Base-by-base conservation (phyloP, 2,329 filamentous ascomycete genomes). In the Leptoxyphium fumago region DNA sequence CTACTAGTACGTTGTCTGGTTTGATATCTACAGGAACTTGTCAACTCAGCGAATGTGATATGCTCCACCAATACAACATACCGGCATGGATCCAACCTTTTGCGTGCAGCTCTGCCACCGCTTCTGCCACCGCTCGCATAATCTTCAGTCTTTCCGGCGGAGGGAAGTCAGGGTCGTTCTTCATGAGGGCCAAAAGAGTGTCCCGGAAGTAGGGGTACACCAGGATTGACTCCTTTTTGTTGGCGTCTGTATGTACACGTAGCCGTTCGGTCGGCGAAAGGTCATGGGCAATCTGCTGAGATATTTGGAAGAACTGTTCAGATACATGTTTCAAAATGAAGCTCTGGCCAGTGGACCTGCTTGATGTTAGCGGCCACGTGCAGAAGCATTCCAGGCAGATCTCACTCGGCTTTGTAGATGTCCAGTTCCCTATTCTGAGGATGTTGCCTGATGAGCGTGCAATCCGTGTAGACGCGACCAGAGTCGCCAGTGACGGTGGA, bases 1-100 rank as follows among this genome's bases (percentile, higher is more conserved):
- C 56, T 14, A 64, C 45, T 9, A 65, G 49, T 41, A 65, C 57
- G 45, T 65, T 64, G 42, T 65, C 59, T 17, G 59, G 61, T 49
- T 65, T 64, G n/a, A 65, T 50, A 55, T 66, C 63, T 64, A 45
- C 43, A 28, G 47, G 51, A 38, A 46, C 55, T 43, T 56, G 50
- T 52, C 47, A 45, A 44, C 48, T 42, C 51, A 48, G n/a, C n/a
- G n/a, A n/a, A 49, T 45, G 30, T 34, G 44, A 41, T 46, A 44
- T 44, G 28, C 11, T 50, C 29, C 48, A 39, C 46, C 10, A 21
- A 38, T 41, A 49, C 11, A 48, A 45, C 21, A 40, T 62, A 63
- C 61, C 58, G 29, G 57, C 50, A 45, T 64, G 59, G 17, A 62
- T 52, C 61, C 57, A 64, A 47, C 56, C 48, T 52, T 63, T 63